phyloP scores from a whole-genome alignment of 345 rosid genomes.

The Syzygium grande region DNA sequence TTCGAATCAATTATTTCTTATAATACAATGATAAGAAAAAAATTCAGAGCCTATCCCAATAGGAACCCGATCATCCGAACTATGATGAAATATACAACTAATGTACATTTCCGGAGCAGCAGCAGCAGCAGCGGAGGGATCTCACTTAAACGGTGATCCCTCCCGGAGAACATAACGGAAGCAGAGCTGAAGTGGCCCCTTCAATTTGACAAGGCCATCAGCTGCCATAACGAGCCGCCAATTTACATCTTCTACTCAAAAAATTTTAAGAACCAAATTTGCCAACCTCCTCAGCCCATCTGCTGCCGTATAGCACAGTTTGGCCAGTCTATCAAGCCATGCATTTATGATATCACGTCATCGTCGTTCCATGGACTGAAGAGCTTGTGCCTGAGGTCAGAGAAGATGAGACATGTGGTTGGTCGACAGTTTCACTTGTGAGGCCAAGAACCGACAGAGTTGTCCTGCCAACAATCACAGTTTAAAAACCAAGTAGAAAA shows the following conservation, averaged over 20 bases:
- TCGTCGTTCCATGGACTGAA: conserved; percentile 46
- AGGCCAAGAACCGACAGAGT: conserved; percentile 70
- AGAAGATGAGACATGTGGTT: conserved; percentile 32
- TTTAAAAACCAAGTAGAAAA: background rate
- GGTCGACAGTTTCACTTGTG: conserved; percentile 32
- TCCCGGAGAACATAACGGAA: background rate
- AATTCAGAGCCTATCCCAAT: background rate
- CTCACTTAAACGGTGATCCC: background rate
- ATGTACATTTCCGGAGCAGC: background rate
- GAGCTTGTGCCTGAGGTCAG: conserved; percentile 51
- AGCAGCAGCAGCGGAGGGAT: background rate
- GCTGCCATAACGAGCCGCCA: background rate
- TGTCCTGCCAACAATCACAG: conserved; percentile 40
- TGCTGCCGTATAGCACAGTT: background rate
- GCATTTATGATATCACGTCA: conserved; percentile 20
- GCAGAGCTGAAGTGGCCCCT: background rate
- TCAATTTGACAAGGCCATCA: background rate
- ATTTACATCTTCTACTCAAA: background rate
- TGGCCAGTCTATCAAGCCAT: background rate
- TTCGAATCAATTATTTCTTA: background rate
- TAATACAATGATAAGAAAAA: background rate
- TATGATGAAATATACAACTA: background rate
- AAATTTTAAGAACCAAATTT: background rate
- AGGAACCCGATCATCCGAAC: background rate
- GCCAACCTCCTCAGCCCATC: background rate